Percentiles rank a stretch among this genome's conserved stretches.
Conservation (phyloP, 306 rosid genomes). For the Vigna trinervia region DNA sequence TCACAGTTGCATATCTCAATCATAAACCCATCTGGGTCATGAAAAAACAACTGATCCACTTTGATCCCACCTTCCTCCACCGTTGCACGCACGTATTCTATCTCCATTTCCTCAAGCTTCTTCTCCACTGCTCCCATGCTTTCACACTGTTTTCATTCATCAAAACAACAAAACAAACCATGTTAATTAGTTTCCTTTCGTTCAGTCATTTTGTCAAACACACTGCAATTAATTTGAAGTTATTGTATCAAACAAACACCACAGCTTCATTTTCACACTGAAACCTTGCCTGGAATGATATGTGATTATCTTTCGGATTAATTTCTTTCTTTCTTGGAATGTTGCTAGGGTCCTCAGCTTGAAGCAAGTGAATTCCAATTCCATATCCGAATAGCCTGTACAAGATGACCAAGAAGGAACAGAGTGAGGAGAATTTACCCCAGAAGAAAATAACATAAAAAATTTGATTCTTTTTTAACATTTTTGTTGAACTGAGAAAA, state of each 20-base stretch:
- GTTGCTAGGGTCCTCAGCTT: conserved; percentile 60
- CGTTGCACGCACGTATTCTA: conserved; percentile 58
- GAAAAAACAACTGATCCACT: conserved; percentile 86
- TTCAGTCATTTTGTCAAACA: neutral
- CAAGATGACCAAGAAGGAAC: neutral
- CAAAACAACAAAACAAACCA: neutral
- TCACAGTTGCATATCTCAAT: conserved; percentile 95
- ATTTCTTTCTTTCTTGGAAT: conserved; percentile 66
- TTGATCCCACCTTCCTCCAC: conserved; percentile 88
- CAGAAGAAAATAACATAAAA: neutral
- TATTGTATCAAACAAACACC: no score
- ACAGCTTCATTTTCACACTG: neutral
- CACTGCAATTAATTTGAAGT: no score
- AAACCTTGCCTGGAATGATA: conserved; percentile 82
- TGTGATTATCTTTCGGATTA: conserved; percentile 93
- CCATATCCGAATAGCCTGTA: conserved; percentile 85
- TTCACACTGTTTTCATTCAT: conserved; percentile 64
- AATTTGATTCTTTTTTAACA: neutral
- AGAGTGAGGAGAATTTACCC: neutral
- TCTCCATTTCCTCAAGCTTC: conserved; percentile 81
- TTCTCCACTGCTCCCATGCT: conserved; percentile 91
- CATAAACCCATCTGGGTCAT: conserved; percentile 98
- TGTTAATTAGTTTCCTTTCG: neutral
- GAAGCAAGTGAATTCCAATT: conserved; percentile 88
- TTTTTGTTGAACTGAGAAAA: neutral